Conservation (phyloP, 345 rosid genomes). For the Pugionium cornutum region DNA sequence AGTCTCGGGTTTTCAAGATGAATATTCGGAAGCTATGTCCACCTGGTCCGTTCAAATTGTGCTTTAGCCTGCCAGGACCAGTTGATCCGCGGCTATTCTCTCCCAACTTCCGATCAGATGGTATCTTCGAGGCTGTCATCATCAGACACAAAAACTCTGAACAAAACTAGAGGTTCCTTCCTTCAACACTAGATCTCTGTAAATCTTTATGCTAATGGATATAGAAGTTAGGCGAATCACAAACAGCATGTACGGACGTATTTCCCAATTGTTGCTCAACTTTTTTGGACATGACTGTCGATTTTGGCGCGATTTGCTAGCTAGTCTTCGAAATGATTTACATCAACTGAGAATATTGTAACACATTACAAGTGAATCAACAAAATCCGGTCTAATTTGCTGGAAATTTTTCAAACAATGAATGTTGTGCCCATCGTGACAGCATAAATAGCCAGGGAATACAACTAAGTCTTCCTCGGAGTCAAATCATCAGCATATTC, state of each 20-base stretch:
- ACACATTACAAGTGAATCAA: background rate
- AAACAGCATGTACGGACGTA: constrained; percentile 1
- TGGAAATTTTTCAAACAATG: constrained; percentile 19
- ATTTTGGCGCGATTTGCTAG: constrained; percentile 9
- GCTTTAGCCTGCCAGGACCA: constrained; percentile 70
- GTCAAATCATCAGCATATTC: constrained; percentile 38
- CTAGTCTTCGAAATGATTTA: background rate
- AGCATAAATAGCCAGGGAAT: constrained; percentile 1
- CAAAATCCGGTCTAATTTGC: constrained; percentile 16
- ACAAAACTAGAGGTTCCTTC: constrained; percentile 2
- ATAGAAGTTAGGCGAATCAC: constrained; percentile 23
- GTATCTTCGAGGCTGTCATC: constrained; percentile 66
- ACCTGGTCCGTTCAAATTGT: constrained; percentile 54
- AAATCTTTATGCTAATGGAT: constrained; percentile 14
- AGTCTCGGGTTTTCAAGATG: constrained; percentile 48
- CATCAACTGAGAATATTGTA: background rate
- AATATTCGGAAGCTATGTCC: constrained; percentile 50
- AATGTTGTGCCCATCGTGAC: constrained; percentile 30
- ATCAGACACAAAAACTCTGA: constrained; percentile 39
- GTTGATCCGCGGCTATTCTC: constrained; percentile 70
- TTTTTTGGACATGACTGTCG: background rate
- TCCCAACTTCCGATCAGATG: constrained; percentile 60
- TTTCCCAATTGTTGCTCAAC: background rate
- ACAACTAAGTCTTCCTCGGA: constrained; percentile 38
- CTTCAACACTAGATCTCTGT: constrained; percentile 20